phyloP scores from a whole-genome alignment of 1,139 yeast species.

The Pichia sp. region DNA sequence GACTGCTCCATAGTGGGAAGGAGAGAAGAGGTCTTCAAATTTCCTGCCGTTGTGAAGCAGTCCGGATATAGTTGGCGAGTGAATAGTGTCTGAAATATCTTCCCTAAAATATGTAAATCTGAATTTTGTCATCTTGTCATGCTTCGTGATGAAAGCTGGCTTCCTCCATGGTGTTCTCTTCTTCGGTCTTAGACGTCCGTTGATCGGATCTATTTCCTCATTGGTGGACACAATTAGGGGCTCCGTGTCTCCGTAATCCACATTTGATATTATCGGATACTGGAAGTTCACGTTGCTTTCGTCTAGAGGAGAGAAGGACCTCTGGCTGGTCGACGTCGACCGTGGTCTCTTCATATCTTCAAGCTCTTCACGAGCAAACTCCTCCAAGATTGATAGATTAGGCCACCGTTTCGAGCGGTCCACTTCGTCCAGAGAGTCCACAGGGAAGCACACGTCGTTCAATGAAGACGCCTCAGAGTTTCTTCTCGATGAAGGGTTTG shows the following conservation, averaged over 20 bases:
- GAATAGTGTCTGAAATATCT: conserved; percentile 82
- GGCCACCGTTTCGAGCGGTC: conserved; percentile 62
- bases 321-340: conserved; percentile 28
- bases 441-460: conserved; percentile 84
- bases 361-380: conserved; percentile 68
- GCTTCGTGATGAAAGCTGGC: conserved; percentile 18
- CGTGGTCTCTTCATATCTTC: conserved; percentile 45
- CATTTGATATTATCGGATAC: conserved; percentile 32
- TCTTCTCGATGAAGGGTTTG: conserved; percentile 71
- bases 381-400: conserved; percentile 67
- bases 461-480: conserved; percentile 68
- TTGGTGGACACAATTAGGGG: conserved; percentile 34
- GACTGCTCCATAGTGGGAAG: conserved; percentile 33
- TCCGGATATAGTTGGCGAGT: conserved; percentile 86
- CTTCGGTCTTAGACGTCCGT: conserved; percentile 69
- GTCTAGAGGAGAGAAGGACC: conserved; percentile 17
- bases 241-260: conserved; percentile 29
- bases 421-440: conserved; percentile 47
- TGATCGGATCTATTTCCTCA: conserved; percentile 61
- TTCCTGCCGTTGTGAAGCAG: conserved; percentile 49
- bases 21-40: conserved; percentile 46
- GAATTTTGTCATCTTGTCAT: conserved; percentile 42
- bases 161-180: conserved; percentile 73
- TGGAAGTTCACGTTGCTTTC: conserved; percentile 31
- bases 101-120: conserved; percentile 91